Percentiles rank a stretch among this genome's conserved stretches.
Evolutionary conservation across 2,329 filamentous ascomycete species (phyloP).

Genomic region (Thelonectria rubi): DNA sequence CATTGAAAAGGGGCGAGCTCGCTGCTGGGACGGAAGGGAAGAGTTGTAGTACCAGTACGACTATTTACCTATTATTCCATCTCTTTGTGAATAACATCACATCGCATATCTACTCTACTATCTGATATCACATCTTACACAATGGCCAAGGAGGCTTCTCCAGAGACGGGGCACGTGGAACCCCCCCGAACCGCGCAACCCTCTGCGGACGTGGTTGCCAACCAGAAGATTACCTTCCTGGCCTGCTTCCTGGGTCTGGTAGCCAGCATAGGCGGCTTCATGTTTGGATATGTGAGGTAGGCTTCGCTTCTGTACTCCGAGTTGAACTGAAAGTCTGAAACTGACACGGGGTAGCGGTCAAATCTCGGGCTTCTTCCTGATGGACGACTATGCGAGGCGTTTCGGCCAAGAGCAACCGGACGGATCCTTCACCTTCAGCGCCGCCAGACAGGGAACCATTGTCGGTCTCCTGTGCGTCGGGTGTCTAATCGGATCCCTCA

Average conservation of each 20-base stretch:
- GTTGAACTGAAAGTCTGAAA: background rate
- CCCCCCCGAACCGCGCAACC: slow-evolving; percentile 14
- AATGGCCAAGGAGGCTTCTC: slow-evolving; percentile 13
- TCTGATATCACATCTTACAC: slow-evolving; percentile 12
- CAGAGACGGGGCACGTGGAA: slow-evolving; percentile 36
- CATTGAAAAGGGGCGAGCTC: slow-evolving; percentile 14
- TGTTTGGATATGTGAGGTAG: slow-evolving; percentile 66
- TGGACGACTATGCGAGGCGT: slow-evolving; percentile 63
- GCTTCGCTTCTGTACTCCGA: slow-evolving; percentile 19
- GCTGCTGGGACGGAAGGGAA: background rate
- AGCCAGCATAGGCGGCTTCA: slow-evolving; percentile 65
- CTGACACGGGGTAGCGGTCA: slow-evolving; percentile 56
- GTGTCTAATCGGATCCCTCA: slow-evolving; percentile 65
- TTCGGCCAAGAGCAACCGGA: slow-evolving; percentile 57
- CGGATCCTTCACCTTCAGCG: slow-evolving; percentile 59
- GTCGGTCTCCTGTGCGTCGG: slow-evolving; percentile 70
- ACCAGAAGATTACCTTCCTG: slow-evolving; percentile 50
- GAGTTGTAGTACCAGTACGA: background rate
- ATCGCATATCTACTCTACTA: background rate
- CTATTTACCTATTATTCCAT: background rate
- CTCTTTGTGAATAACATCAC: background rate
- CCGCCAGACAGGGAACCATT: slow-evolving; percentile 68
- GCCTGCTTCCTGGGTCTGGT: slow-evolving; percentile 60
- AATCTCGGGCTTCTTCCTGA: slow-evolving; percentile 68
- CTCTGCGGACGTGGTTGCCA: slow-evolving; percentile 16